Percentiles rank a stretch among this genome's conserved stretches.
phyloP scores from a whole-genome alignment of 257 asterid species.

The Gentiana dahurica region DNA sequence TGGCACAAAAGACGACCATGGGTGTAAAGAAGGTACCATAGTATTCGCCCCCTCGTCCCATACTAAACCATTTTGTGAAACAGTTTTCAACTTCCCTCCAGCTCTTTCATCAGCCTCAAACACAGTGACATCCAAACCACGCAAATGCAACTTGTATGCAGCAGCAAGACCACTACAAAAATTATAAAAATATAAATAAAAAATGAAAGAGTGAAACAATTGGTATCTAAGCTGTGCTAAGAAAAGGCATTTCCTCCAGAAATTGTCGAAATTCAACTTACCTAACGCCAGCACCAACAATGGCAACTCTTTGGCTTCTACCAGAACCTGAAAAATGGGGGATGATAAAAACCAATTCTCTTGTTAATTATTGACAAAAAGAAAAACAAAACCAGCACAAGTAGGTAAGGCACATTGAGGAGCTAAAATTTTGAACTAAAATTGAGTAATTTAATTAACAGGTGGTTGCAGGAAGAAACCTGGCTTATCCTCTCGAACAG shows the following conservation, averaged over 20 bases:
- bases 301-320: slow-evolving; percentile 42
- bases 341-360: not conserved
- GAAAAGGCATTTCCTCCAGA: not conserved
- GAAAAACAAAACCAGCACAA: not conserved
- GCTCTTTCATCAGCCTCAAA: slow-evolving; percentile 74
- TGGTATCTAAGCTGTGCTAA: not conserved
- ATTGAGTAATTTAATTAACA: no score
- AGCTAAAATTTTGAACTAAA: not conserved
- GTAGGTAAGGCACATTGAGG: not conserved
- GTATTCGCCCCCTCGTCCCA: slow-evolving; percentile 99
- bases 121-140: slow-evolving; percentile 71
- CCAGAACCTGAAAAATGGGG: slow-evolving; percentile 30
- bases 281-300: slow-evolving; percentile 91
- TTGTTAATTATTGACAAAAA: not conserved
- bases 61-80: slow-evolving; percentile 54
- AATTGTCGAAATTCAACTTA: slow-evolving; percentile 6
- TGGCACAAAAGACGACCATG: not conserved
- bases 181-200: slow-evolving; percentile 1
- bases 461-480: not conserved
- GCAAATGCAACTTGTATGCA: slow-evolving; percentile 74
- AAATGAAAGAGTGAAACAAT: not conserved
- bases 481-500: slow-evolving; percentile 6
- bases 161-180: slow-evolving; percentile 81
- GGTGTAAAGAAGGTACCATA: slow-evolving; percentile 38
- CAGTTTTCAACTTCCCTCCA: slow-evolving; percentile 78